phyloP scores from a whole-genome alignment of 2,329 filamentous ascomycete species.

The Parastagonospora avenae region DNA sequence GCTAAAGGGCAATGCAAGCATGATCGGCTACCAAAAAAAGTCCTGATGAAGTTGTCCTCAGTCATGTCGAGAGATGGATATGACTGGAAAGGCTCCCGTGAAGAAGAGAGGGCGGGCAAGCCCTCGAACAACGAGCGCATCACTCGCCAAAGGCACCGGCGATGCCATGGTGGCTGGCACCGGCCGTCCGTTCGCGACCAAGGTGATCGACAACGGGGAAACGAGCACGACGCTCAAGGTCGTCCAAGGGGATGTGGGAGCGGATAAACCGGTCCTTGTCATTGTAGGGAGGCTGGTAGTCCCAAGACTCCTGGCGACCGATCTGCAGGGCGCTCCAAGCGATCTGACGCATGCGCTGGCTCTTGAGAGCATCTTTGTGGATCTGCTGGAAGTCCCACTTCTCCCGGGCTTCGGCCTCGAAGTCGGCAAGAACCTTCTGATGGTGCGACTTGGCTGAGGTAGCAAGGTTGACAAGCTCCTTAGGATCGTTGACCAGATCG shows the following conservation, averaged over 20 bases:
- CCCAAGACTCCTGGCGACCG: slow-evolving; percentile 75
- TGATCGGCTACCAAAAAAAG: not conserved
- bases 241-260: slow-evolving; percentile 78
- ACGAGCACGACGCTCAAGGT: slow-evolving; percentile 76
- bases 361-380: slow-evolving; percentile 72
- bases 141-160: slow-evolving; percentile 45
- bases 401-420: slow-evolving; percentile 72
- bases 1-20: slow-evolving; percentile 1
- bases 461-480: slow-evolving; percentile 76
- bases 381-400: slow-evolving; percentile 85
- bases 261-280: slow-evolving; percentile 76
- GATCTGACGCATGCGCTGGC: slow-evolving; percentile 78
- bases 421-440: slow-evolving; percentile 59
- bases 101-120: no score
- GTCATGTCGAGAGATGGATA: not conserved
- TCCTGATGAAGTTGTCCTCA: not conserved
- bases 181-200: slow-evolving; percentile 45
- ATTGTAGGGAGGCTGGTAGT: slow-evolving; percentile 77
- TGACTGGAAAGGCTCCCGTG: no score
- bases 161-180: slow-evolving; percentile 40
- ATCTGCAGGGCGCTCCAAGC: slow-evolving; percentile 80
- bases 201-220: slow-evolving; percentile 64
- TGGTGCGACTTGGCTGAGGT: slow-evolving; percentile 46
- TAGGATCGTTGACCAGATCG: slow-evolving; percentile 75
- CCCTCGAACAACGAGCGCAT: not conserved